A percentile compares a stretch with the other conserved stretches of the same genome.
Conservation (phyloP, 768 basidiomycete genomes). For the Kwoniella botswanensis region DNA sequence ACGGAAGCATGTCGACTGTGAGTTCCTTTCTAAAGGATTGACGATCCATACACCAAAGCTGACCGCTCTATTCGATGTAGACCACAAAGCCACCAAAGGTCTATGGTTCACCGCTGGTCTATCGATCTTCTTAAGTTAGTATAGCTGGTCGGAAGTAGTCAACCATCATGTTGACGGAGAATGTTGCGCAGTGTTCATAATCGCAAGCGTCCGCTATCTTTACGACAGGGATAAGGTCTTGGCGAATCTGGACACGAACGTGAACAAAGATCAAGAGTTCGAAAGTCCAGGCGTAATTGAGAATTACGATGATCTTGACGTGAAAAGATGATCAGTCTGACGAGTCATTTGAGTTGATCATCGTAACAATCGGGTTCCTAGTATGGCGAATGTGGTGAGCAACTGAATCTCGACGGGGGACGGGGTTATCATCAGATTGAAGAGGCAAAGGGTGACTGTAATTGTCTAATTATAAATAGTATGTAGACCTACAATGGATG, state of each 20-base stretch:
- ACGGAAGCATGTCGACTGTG: conserved; percentile 13
- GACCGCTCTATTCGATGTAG: background rate
- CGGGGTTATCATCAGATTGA: too few species aligned
- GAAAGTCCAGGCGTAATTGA: background rate
- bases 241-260: conserved; percentile 3
- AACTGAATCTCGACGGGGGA: too few species aligned
- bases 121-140: conserved; percentile 6
- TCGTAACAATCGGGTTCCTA: too few species aligned
- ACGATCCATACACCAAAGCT: too few species aligned
- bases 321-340: background rate
- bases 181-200: conserved; percentile 5
- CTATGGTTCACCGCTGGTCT: conserved; percentile 4
- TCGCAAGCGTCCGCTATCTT: conserved; percentile 1
- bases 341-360: too few species aligned
- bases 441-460: too few species aligned
- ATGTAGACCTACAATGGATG: too few species aligned
- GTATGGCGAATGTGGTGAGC: too few species aligned
- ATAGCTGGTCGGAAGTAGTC: too few species aligned
- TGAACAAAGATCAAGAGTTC: background rate
- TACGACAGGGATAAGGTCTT: conserved; percentile 2
- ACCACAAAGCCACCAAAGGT: conserved; percentile 3
- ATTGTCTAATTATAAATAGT: too few species aligned
- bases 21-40: background rate
- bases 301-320: background rate
- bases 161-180: too few species aligned